Conservation (phyloP, 306 rosid genomes). For the Crotalaria pallida region DNA sequence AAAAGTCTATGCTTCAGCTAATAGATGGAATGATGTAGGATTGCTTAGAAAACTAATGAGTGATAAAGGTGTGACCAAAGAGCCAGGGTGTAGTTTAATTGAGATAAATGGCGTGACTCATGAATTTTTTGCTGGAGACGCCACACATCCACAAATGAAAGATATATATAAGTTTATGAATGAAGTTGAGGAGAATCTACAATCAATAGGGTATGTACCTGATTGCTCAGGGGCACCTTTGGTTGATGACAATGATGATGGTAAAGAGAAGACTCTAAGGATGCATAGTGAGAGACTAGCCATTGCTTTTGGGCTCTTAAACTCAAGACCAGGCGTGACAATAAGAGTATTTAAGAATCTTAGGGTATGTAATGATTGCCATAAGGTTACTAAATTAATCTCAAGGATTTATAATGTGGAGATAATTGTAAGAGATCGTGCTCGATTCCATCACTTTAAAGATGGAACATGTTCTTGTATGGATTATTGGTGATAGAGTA, state of each 20-base stretch:
- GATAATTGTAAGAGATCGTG: constrained; percentile 66
- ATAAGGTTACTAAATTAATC: constrained; percentile 53
- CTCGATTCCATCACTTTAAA: constrained; percentile 64
- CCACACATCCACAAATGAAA: constrained; percentile 52
- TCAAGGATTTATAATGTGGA: constrained; percentile 48
- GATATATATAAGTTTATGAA: constrained; percentile 43
- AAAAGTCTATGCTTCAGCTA: constrained; percentile 68
- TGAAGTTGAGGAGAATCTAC: constrained; percentile 45
- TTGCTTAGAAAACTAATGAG: constrained; percentile 62
- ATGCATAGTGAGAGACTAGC: constrained; percentile 78
- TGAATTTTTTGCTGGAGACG: constrained; percentile 81
- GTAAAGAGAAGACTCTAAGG: constrained; percentile 39
- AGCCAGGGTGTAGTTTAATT: constrained; percentile 70
- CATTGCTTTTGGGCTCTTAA: constrained; percentile 66
- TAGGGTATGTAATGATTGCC: constrained; percentile 70
- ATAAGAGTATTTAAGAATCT: constrained; percentile 70
- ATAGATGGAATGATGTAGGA: constrained; percentile 67
- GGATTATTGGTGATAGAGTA: constrained; percentile 49
- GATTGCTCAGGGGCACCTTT: constrained; percentile 50
- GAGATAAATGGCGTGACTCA: constrained; percentile 62
- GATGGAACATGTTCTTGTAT: constrained; percentile 70
- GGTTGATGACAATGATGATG: constrained; percentile 39
- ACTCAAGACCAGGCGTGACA: constrained; percentile 40
- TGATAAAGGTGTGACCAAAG: constrained; percentile 53
- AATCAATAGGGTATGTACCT: constrained; percentile 43